phyloP scores from a whole-genome alignment of 2,329 filamentous ascomycete genomes.

The Paraphaeosphaeria minitans region DNA sequence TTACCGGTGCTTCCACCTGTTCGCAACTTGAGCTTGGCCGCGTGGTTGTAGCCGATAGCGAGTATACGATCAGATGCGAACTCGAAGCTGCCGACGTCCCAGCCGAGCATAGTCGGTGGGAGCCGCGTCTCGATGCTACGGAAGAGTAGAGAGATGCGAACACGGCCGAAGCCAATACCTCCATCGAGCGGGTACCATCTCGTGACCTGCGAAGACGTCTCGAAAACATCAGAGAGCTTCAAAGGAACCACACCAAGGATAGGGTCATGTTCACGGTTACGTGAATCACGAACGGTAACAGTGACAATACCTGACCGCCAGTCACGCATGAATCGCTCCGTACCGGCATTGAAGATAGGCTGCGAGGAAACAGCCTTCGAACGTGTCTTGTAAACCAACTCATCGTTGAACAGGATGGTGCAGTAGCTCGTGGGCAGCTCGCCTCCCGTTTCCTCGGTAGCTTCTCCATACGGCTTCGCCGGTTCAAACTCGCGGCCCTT shows the following conservation, averaged over 20 bases:
- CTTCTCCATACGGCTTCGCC: constrained; percentile 81
- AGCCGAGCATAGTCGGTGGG: constrained; percentile 84
- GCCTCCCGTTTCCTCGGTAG: constrained; percentile 80
- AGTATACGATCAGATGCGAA: constrained; percentile 75
- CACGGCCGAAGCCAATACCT: constrained; percentile 85
- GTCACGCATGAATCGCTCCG: constrained; percentile 88
- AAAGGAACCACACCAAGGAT: constrained; percentile 91
- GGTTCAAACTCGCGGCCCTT: constrained; percentile 90
- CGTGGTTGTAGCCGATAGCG: constrained; percentile 65
- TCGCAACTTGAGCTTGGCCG: constrained; percentile 73
- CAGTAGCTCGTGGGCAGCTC: constrained; percentile 90
- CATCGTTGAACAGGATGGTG: constrained; percentile 87
- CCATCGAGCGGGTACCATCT: constrained; percentile 97
- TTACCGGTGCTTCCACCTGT: constrained; percentile 83
- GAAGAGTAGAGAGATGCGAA: constrained; percentile 88
- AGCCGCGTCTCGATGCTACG: constrained; percentile 84
- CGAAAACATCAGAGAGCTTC: constrained; percentile 84
- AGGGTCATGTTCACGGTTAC: constrained; percentile 91
- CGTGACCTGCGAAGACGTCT: constrained; percentile 83
- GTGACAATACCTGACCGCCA: constrained; percentile 90
- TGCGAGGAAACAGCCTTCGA: constrained; percentile 92
- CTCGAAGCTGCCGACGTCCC: constrained; percentile 95
- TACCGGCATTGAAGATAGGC: constrained; percentile 96
- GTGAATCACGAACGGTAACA: constrained; percentile 83
- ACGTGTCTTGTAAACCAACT: constrained; percentile 89